Conservation (phyloP, 768 basidiomycete species). For the Podaxis sp. region DNA sequence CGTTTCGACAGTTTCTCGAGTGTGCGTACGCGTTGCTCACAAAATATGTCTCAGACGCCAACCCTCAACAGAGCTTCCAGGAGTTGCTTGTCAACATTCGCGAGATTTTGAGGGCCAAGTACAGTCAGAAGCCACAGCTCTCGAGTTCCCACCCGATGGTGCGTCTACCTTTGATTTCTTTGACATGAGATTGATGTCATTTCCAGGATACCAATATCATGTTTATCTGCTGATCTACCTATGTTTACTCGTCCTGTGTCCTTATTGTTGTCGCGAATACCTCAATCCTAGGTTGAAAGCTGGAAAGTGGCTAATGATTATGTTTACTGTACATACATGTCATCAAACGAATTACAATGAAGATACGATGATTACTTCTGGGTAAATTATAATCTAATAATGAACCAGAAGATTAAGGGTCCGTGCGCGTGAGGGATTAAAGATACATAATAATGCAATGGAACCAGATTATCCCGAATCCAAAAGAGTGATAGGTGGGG, state of each 20-base stretch:
- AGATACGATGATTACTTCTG: background rate
- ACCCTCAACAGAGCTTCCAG: constrained; percentile 43
- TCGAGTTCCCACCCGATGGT: constrained; percentile 41
- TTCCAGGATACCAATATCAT: constrained; percentile 29
- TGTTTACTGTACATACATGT: background rate
- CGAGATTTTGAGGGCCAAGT: constrained; percentile 37
- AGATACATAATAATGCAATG: no score
- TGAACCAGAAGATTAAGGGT: background rate
- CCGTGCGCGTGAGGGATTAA: background rate
- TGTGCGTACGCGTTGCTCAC: background rate
- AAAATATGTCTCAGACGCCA: constrained; percentile 31
- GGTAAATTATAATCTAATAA: background rate
- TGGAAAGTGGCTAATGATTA: background rate
- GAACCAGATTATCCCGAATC: no score
- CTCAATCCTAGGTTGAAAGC: background rate
- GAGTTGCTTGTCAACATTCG: constrained; percentile 40
- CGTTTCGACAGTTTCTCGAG: background rate
- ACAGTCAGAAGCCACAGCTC: constrained; percentile 46
- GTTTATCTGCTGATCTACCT: constrained; percentile 26
- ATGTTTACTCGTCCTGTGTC: background rate
- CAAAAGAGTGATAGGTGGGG: no score
- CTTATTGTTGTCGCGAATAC: background rate
- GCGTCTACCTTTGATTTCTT: constrained; percentile 17
- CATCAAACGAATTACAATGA: background rate
- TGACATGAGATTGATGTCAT: background rate